Conservation (phyloP, 352 stramenopile species). For the Halophytophthora polymorphica region DNA sequence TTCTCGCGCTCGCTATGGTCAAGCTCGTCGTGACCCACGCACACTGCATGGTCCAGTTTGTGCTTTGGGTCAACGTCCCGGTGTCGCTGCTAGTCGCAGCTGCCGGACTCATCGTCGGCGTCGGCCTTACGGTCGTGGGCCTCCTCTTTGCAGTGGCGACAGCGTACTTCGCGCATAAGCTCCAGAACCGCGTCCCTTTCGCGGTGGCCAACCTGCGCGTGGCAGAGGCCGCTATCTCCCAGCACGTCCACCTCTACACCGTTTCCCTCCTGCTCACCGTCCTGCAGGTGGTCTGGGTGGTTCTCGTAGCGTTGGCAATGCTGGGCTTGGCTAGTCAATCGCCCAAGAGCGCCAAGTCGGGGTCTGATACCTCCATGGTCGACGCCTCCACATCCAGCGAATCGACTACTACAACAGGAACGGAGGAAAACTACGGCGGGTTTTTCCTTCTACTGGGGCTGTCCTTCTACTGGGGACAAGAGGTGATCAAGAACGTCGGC, state of each 20-base stretch:
- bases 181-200: conserved; percentile 89
- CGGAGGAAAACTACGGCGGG: too few relatives aligned
- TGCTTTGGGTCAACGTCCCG: conserved; percentile 71
- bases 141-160: conserved; percentile 46
- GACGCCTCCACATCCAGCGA: too few relatives aligned
- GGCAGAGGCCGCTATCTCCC: conserved; percentile 80
- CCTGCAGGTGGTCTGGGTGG: conserved; percentile 83
- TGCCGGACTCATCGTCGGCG: conserved; percentile 49
- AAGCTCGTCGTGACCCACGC: conserved; percentile 63
- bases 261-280: conserved; percentile 79
- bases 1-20: conserved; percentile 47
- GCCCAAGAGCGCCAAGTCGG: too few relatives aligned
- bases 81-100: conserved; percentile 39
- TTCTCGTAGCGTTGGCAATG: conserved; percentile 79
- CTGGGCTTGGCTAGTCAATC: conserved; percentile 81
- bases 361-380: too few relatives aligned
- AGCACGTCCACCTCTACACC: conserved; percentile 74
- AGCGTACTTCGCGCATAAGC: conserved; percentile 70
- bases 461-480: conserved; percentile 93
- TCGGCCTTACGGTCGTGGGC: conserved; percentile 46
- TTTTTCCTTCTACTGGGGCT: too few relatives aligned
- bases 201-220: conserved; percentile 87
- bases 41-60: conserved; percentile 65
- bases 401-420: too few relatives aligned
- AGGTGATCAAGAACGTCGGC: conserved; percentile 91